Evolutionary conservation across 108 stramenopile species (phyloP), one percentile per base, ranked within the genome.

Genomic region (Nannochloropsis salina): DNA sequence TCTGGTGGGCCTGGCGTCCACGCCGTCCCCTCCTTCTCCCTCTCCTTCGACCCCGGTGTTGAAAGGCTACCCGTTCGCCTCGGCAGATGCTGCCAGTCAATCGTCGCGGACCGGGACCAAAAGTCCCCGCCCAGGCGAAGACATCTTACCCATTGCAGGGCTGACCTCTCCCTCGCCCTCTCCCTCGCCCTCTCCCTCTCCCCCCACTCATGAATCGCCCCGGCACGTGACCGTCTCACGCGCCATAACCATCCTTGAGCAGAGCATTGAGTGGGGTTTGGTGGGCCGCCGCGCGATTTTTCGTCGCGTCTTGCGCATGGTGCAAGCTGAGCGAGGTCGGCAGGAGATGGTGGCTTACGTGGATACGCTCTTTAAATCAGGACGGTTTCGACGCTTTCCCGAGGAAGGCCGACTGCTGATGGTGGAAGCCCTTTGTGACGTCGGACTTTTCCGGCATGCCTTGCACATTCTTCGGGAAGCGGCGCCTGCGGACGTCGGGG

Each of bases 181-280:
- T n/a, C n/a, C 61, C 61, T 8, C 61, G 20, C n/a, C 61, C 61
- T 74, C 8, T 6, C n/a, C 61, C 61, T 8, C 61, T 74, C 61
- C 61, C 61, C 15, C 61, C 20, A n/a, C 20, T 1, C 15, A 74
- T 0, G 61, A 74, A 4, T n/a, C 61, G 5, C 61, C 15, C n/a
- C 3, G 61, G 2, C 61, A 74, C 61, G 61, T 74, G 61, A 74
- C 61, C 61, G 61, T 74, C 61, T 74, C 61, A 2, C 61, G 61
- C 20, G 61, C 61, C 1, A 74, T 74, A 15, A n/a, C 61, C 61
- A 74, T 74, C 61, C n/a, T 74, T 15, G 61, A 74, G 61, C 61
- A 74, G n/a, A 74, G 61, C 61, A 74, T 74, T n/a, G 61, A 74
- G n/a, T 74, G 61, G 61, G 61, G 61, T n/a, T n/a, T 74, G 61